Evolutionary conservation across 805 yeast genomes (phyloP).

Genomic region (Candida montana): DNA sequence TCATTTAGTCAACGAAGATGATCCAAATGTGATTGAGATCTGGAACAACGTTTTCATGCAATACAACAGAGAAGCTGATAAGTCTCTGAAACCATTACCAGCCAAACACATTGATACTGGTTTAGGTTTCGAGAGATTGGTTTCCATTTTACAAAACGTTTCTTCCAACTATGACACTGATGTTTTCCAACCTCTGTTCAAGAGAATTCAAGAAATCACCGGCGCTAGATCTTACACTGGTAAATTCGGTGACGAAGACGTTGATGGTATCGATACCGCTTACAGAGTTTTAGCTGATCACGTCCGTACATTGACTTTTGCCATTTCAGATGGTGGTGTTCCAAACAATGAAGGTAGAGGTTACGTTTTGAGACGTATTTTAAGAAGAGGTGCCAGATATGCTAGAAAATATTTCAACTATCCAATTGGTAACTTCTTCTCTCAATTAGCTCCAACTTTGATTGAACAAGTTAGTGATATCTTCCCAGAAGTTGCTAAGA

Average conservation of each 20-base stretch:
- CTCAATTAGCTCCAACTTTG: slow-evolving; percentile 86
- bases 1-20: slow-evolving; percentile 86
- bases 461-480: slow-evolving; percentile 81
- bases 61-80: slow-evolving; percentile 89
- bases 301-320: slow-evolving; percentile 93
- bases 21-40: slow-evolving; percentile 94
- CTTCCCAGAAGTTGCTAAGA: slow-evolving; percentile 85
- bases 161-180: slow-evolving; percentile 96
- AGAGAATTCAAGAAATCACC: slow-evolving; percentile 83
- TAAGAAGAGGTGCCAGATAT: slow-evolving; percentile 97
- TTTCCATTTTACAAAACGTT: slow-evolving; percentile 87
- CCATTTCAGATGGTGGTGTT: slow-evolving; percentile 97
- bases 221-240: slow-evolving; percentile 91
- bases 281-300: slow-evolving; percentile 98
- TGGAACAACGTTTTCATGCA: slow-evolving; percentile 98
- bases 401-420: slow-evolving; percentile 94
- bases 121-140: slow-evolving; percentile 97
- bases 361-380: slow-evolving; percentile 91
- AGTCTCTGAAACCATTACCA: slow-evolving; percentile 75
- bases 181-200: slow-evolving; percentile 86
- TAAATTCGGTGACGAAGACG: slow-evolving; percentile 87
- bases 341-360: slow-evolving; percentile 99
- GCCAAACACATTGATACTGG: slow-evolving; percentile 97
- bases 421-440: slow-evolving; percentile 92
- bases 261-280: slow-evolving; percentile 95